Base-by-base conservation (phyloP, 108 stramenopile genomes). In the Aureococcus anophagefferens region DNA sequence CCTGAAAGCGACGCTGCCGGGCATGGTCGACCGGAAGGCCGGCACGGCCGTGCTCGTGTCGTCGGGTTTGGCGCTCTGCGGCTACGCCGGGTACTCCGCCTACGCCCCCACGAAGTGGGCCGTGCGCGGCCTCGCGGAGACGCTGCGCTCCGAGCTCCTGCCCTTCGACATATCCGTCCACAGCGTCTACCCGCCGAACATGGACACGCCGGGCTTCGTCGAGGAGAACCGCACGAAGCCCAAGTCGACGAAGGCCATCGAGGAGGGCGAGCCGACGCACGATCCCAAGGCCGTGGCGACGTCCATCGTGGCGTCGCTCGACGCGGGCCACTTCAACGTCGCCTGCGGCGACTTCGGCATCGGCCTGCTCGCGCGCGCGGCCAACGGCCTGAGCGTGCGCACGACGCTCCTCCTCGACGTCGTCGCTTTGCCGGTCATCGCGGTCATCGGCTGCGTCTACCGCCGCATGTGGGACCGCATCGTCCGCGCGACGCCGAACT, bases 61-160 rank as follows among this genome's bases (percentile, higher is more conserved):
- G 21, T 59, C 51, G 17, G 51, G 21, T 16, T 11, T 59, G 1
- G 14, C 51, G 25, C 25, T 59, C 17, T 9, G 7, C 4, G 51
- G 51, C 51, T 59, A 59, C 51, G 51, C 51, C 51, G 51, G 51
- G 21, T 59, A 59, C 51, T 18, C 51, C 7, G 51, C 51, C 21
- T 59, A 59, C 51, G 51, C 51, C 7, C 51, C 51, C 21, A 59
- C 51, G 51, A 59, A 59, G 51, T 59, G 51, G 51, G 51, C 51
- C 51, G 51, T 59, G 51, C 51, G 51, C 51, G 51, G 51, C 3
- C 51, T 59, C 17, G 14, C 21, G 0, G 51, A 59, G 25, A 11
- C 13, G 17, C 25, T 59, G 25, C 51, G 14, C 51, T 59, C 51
- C 7, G 51, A 59, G 25, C 51, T 59, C 21, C 7, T 1, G 51